A percentile compares a stretch with the other conserved stretches of the same genome.
These are phyloP conservation scores for Striga hermonthica DNA, from an alignment of 305 asterid species.

Conservation along the genomic window DNA sequence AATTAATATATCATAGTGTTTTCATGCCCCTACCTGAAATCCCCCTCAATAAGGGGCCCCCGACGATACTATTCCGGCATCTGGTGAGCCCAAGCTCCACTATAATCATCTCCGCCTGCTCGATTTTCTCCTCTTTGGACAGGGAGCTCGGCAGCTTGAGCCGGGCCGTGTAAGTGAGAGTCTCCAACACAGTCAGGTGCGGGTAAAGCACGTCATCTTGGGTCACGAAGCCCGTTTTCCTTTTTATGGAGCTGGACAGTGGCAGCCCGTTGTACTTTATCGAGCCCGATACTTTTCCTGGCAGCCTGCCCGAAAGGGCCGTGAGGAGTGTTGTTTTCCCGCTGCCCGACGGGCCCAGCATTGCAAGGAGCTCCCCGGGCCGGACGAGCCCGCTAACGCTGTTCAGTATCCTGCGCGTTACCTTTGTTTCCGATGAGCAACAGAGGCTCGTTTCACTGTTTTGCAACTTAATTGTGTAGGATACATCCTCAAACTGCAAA, in stretches of 20 bases:
- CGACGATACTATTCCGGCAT: slow-evolving; percentile 58
- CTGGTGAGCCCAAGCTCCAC: slow-evolving; percentile 57
- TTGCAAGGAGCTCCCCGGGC: slow-evolving; percentile 79
- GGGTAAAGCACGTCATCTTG: slow-evolving; percentile 81
- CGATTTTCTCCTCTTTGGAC: slow-evolving; percentile 43
- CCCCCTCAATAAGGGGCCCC: slow-evolving; percentile 60
- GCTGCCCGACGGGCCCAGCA: slow-evolving; percentile 95
- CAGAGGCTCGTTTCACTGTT: slow-evolving; percentile 30
- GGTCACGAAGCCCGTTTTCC: slow-evolving; percentile 66
- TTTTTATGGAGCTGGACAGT: slow-evolving; percentile 50
- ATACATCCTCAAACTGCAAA: slow-evolving; percentile 77
- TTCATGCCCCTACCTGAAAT: slow-evolving; percentile 31
- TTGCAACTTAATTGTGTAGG: slow-evolving; percentile 45
- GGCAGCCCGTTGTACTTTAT: slow-evolving; percentile 60
- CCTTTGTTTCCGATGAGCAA: slow-evolving; percentile 41
- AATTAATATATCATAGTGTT: too few species aligned
- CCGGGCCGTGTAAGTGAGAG: slow-evolving; percentile 64
- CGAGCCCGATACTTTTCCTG: slow-evolving; percentile 61
- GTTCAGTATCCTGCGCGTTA: slow-evolving; percentile 43
- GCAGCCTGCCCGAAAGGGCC: slow-evolving; percentile 58
- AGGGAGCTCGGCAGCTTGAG: slow-evolving; percentile 55
- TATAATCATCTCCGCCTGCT: slow-evolving; percentile 56
- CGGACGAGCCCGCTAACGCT: slow-evolving; percentile 53
- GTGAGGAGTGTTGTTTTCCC: slow-evolving; percentile 84
- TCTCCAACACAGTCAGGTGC: slow-evolving; percentile 72